Evolutionary conservation across 129 eudicot genomes (phyloP), one percentile per base, ranked within the genome.

Genomic region (Lactuca saligna): DNA sequence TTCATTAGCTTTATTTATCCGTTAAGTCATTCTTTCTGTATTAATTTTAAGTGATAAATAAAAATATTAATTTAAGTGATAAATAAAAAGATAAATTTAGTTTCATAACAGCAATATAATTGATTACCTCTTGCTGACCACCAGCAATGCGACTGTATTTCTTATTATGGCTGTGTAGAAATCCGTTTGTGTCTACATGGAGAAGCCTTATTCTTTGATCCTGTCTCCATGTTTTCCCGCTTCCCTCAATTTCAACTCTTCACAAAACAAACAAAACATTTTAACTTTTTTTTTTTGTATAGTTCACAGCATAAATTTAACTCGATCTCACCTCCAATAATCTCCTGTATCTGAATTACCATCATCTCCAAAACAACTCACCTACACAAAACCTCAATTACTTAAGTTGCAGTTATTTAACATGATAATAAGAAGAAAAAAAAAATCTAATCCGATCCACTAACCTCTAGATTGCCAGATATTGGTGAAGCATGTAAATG

Each of bases 51-150:
- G n/a, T n/a, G n/a, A n/a, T n/a, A n/a, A n/a, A n/a, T n/a, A n/a
- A n/a, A n/a, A n/a, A n/a, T n/a, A n/a, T n/a, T n/a, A n/a, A n/a
- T n/a, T n/a, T n/a, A n/a, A n/a, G n/a, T n/a, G n/a, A n/a, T n/a
- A n/a, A n/a, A n/a, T n/a, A n/a, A n/a, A n/a, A n/a, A n/a, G n/a
- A n/a, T n/a, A n/a, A 25, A 25, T 25, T 25, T 25, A 25, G 1
- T 25, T 25, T 25, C 6, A 35, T 35, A 35, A 35, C 0, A 4
- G 6, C 6, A 35, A 35, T 6, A 67, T 75, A 56, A 55, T 31
- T 62, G 38, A 79, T 84, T 38, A 94, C 99, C 99, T 94, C 99
- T 84, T 90, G 99, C 78, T 94, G 99, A n/a, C 97, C 97, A 17
- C 96, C 99, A 16, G 91, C 93, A 64, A 90, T 90, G 31, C 99